Evolutionary conservation across 192 early-diverging fungal species (phyloP), one percentile per base, ranked within the genome.

Genomic region (Helicostylum pulchrum): DNA sequence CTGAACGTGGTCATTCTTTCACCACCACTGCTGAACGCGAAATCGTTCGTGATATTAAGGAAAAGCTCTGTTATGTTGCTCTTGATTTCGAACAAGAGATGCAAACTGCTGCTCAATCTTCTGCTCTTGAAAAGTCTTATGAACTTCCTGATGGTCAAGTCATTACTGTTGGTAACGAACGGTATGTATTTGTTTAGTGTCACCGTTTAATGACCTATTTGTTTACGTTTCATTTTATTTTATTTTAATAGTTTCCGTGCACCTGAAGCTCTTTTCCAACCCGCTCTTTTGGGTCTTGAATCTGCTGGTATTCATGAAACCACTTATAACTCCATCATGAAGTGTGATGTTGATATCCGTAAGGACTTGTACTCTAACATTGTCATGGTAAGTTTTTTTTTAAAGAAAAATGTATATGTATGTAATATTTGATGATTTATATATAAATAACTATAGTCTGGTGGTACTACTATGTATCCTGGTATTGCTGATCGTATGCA

Each of bases 41-140:
- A 90, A 95, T 96, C 69, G 95, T 96, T 70, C 94, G 95, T 80
- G 94, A 98, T 74, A 97, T 99, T 84, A 99, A 99, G 88, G 97
- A 98, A 82, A 97, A 96, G 89, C 88, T 96, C 69, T 93, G 94
- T 85, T 97, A 98, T 77, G 95, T 96, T 72, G 95, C 95, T 61
- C 84, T 96, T 46, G 95, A 99, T 84, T 96, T 92, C 80, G 95
- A 96, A 70, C 90, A 95, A 84, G 97, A 99, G 80, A 90, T 96
- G 88, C 86, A 94, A 77, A 98, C 95, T 64, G 93, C 94, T 53
- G 86, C 85, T 71, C 88, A 87, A 61, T 95, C 94, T 30, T 93
- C 93, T 54, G 85, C 94, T 63, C 84, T 98, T 45, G 94, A 96
- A 78, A 97, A 97, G 90, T 91, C 90, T 53, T 97, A 95, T 85